Evolutionary conservation across 73 alveolate genomes (phyloP), one percentile per base, ranked within the genome.

Genomic region (Paramecium sexaurelia): DNA sequence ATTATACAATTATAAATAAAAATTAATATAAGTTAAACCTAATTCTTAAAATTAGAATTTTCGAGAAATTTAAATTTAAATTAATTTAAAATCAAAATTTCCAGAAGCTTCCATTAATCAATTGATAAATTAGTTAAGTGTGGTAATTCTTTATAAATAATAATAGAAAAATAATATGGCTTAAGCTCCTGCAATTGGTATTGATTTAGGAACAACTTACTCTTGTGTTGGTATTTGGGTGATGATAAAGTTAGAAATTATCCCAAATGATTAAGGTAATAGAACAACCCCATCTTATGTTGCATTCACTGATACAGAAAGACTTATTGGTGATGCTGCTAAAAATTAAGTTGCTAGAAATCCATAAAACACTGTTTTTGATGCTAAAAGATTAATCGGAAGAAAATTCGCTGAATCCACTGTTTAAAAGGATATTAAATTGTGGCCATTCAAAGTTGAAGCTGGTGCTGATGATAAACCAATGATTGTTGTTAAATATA

Each of bases 251-350:
- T 95, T 36, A n/a, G 97, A 95, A 82, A 95, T 95, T 47, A 95
- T 95, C 73, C 95, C 98, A 43, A 95, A 95, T 47, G 98, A 95
- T 75, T 93, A 94, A 78, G 98, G 98, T 61, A 95, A 95, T 47
- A 92, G 96, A 39, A 92, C 95, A 1, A 97, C 99, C 19, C 99
- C 99, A 32, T 96, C 99, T 29, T 92, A 95, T 55, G 99, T 97
- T 20, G 98, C 98, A 6, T 97, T 95, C 89, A 94, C 96, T 29
- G 96, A 87, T 29, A 85, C 95, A 51, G 97, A 97, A 83, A 95
- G 95, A 67, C 94, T 87, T 86, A 92, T 93, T 43, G 99, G 99
- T n/a, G 99, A 96, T 66, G 95, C 97, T 51, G 98, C 99, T 37
- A 92, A 94, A 94, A 43, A 55, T 75, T 91, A 95, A 69, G 94